Evolutionary conservation across 352 stramenopile species (phyloP).

Genomic region (Phytophthora uliginosa): DNA sequence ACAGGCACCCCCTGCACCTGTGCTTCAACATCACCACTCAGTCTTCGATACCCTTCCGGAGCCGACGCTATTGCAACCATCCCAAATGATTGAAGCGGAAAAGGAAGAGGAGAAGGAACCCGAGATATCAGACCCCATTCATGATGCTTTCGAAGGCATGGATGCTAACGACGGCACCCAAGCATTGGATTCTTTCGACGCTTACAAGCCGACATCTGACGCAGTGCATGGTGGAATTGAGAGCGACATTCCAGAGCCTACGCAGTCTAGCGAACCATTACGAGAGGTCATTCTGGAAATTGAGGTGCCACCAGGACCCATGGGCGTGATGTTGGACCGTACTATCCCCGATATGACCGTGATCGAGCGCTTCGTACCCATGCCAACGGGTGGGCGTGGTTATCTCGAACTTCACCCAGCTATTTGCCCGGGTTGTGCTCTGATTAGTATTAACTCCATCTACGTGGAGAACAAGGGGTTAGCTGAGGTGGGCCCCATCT

Average conservation of each 20-base stretch:
- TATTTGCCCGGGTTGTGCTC: slow-evolving; percentile 78
- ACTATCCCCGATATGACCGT: slow-evolving; percentile 85
- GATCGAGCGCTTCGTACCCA: slow-evolving; percentile 78
- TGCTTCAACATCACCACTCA: slow-evolving; percentile 40
- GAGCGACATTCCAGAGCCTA: slow-evolving; percentile 23
- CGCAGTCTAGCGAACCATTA: slow-evolving; percentile 53
- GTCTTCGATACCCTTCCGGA: slow-evolving; percentile 72
- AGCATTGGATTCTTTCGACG: slow-evolving; percentile 48
- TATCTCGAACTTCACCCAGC: slow-evolving; percentile 87
- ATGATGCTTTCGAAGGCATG: slow-evolving; percentile 85
- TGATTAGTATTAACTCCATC: slow-evolving; percentile 85
- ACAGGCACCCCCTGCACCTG: slow-evolving; percentile 21
- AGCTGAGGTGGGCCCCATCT: slow-evolving; percentile 75
- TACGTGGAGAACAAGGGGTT: slow-evolving; percentile 80
- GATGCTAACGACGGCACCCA: slow-evolving; percentile 53
- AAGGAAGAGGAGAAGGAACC: slow-evolving; percentile 39
- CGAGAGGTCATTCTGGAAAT: slow-evolving; percentile 88
- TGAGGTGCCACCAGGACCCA: slow-evolving; percentile 80
- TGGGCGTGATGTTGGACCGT: slow-evolving; percentile 86
- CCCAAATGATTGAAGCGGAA: slow-evolving; percentile 26
- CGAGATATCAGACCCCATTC: slow-evolving; percentile 67
- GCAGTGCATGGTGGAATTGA: slow-evolving; percentile 15
- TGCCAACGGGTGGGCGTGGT: slow-evolving; percentile 74
- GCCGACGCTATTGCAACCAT: slow-evolving; percentile 46
- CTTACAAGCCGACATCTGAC: slow-evolving; percentile 43